These are phyloP conservation scores for Dictyostelium firmibasis DNA, from an alignment of 78 protist genomes.

Conservation along the genomic window DNA sequence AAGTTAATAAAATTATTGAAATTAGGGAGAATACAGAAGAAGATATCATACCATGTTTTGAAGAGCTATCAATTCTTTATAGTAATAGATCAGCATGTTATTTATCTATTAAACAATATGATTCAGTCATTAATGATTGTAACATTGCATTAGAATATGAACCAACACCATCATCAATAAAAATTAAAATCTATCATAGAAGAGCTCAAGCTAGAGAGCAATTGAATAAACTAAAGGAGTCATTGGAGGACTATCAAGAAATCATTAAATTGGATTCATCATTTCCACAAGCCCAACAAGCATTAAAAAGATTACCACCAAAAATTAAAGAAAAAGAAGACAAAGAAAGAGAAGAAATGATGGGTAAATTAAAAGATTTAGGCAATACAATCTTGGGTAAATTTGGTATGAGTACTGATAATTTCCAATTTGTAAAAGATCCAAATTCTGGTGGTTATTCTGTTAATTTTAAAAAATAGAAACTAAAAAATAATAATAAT, in stretches of 20 bases:
- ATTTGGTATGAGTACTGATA: conserved; percentile 93
- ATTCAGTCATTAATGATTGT: conserved; percentile 47
- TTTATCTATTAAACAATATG: conserved; percentile 9
- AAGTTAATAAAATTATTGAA: conserved; percentile 57
- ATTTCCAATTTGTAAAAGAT: conserved; percentile 94
- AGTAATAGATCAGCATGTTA: conserved; percentile 69
- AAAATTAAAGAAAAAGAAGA: conserved; percentile 57
- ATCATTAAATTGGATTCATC: neutral
- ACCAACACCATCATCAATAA: conserved; percentile 3
- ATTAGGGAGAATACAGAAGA: conserved; percentile 49
- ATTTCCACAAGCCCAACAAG: conserved; percentile 22
- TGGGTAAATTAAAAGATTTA: conserved; percentile 92
- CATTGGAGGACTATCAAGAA: conserved; percentile 54
- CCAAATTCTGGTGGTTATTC: conserved; percentile 89
- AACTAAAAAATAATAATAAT: neutral
- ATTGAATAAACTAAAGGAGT: conserved; percentile 23
- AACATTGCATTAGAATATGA: conserved; percentile 25
- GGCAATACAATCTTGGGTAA: conserved; percentile 92
- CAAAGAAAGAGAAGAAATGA: conserved; percentile 80
- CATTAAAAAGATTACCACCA: conserved; percentile 44
- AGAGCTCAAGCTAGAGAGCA: conserved; percentile 79
- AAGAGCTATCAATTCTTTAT: conserved; percentile 51
- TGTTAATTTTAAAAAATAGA: conserved; percentile 75
- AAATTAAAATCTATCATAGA: conserved; percentile 30
- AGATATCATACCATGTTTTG: conserved; percentile 11